Evolutionary conservation across 139 green algal genomes (phyloP).

Genomic region (Axilococcus clingmanii): DNA sequence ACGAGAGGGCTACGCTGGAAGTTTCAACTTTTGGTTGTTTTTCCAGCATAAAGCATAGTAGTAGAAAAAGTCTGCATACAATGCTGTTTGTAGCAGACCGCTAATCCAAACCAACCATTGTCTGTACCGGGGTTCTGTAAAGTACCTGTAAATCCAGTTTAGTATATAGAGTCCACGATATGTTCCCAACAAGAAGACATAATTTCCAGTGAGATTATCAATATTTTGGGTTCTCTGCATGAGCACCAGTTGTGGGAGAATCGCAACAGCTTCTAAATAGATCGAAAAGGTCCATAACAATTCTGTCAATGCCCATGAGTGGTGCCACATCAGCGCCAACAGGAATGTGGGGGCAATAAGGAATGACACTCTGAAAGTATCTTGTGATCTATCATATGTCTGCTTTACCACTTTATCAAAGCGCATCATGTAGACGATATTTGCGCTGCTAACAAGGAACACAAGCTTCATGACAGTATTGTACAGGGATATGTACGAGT

Average conservation of each 20-base stretch:
- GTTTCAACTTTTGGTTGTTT: slow-evolving; percentile 75
- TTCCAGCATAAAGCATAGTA: slow-evolving; percentile 81
- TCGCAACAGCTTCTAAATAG: slow-evolving; percentile 97
- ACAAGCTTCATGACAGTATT: slow-evolving; percentile 98
- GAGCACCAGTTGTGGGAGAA: slow-evolving; percentile 96
- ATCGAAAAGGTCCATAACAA: slow-evolving; percentile 98
- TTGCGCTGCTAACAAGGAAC: slow-evolving; percentile 70
- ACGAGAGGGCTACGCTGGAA: slow-evolving; percentile 55
- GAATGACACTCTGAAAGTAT: slow-evolving; percentile 89
- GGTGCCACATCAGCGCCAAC: slow-evolving; percentile 72
- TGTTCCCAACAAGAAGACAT: slow-evolving; percentile 89
- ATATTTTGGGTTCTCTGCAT: slow-evolving; percentile 98
- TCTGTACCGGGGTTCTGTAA: slow-evolving; percentile 82
- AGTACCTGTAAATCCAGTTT: slow-evolving; percentile 98
- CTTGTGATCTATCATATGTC: slow-evolving; percentile 94
- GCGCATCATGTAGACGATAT: slow-evolving; percentile 91
- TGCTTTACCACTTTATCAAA: slow-evolving; percentile 74
- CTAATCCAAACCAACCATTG: slow-evolving; percentile 88
- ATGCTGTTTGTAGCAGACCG: slow-evolving; percentile 80
- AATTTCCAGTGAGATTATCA: slow-evolving; percentile 98
- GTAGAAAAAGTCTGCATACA: slow-evolving; percentile 99
- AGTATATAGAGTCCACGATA: slow-evolving; percentile 95
- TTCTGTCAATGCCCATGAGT: slow-evolving; percentile 62
- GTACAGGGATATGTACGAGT: slow-evolving; percentile 90
- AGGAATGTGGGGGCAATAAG: slow-evolving; percentile 66